Base-by-base conservation (phyloP, 2,329 filamentous ascomycete genomes). In the Pseudogymnoascus sp. region DNA sequence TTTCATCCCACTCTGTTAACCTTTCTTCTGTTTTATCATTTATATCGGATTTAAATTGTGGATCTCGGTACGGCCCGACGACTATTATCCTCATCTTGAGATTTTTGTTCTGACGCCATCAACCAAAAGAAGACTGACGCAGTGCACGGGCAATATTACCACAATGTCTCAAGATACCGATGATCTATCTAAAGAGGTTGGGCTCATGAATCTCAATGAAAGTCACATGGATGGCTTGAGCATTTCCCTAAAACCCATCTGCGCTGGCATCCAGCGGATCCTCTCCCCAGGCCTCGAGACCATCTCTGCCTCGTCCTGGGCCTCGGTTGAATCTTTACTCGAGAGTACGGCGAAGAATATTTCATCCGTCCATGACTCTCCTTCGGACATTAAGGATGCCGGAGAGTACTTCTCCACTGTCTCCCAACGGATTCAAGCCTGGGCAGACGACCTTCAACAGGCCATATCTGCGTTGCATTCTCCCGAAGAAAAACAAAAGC, bases 81-180 rank as follows among this genome's bases (percentile, higher is more conserved):
- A 52, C 10, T 52, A 52, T 52, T 52, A 18, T 52, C 45, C 45
- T 52, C 45, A 52, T 52, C 23, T 9, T 18, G 45, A 52, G 26
- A 52, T 52, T 52, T 52, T 30, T 52, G 45, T 30, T 52, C 45
- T 52, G 45, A 52, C 45, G 45, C 45, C 45, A 52, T 52, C 9
- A 52, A 1, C 26, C n/a, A 15, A 30, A 52, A 18, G 45, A 30
- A 52, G 45, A 6, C 26, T 30, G 45, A 52, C 45, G 9, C 23
- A n/a, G 45, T 52, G 45, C 45, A 52, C 45, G 26, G 45, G 45
- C 45, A 52, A 18, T 28, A 52, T 30, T 30, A 52, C 26, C 18
- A 52, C 45, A 30, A 52, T 52, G 45, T 30, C 45, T 52, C 45
- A 52, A 52, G 45, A 52, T 52, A 52, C 45, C 9, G 45, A 52